Base-by-base conservation (phyloP, 495 filamentous ascomycete genomes). In the Xylaria curta region DNA sequence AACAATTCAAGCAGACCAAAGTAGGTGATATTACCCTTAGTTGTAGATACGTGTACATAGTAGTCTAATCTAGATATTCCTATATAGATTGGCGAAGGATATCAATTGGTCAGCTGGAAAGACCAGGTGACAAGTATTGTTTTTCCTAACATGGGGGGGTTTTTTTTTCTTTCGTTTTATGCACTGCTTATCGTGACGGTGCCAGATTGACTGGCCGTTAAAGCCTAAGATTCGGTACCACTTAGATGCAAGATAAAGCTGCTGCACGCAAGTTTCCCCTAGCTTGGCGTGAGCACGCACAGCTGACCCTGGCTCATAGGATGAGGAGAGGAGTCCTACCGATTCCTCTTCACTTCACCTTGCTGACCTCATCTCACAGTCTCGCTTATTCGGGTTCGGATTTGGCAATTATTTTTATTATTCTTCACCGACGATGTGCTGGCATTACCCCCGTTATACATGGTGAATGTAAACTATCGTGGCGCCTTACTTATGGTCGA, bases 381-480 rank as follows among this genome's bases (percentile, higher is more conserved):
- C 65, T 67, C 49, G 31, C 62, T 36, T 49, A 17, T 38, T 63
- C 62, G 62, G 15, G 9, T 65, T 56, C 24, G 63, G 28, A 31
- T 38, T 51, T 46, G 63, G 26, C 46, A 13, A 66, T 66, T 54
- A 56, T 33, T 67, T 67, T 6, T 56, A 51, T 67, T 56, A 36
- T 17, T 53, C 42, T 66, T 49, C 21, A 36, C 65, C 33, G 21
- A 44, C 19, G 49, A 8, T n/a, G 36, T 56, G 38, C 21, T 54
- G 47, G 49, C 65, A 42, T 44, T 56, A 33, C 38, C 42, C 51
- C 44, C 17, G 54, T 49, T 28, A 28, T 68, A 68, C 66, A 61
- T 69, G 54, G 66, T 69, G 38, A 47, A 69, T 60, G 66, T 69
- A 69, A 59, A 69, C 54, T 59, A 56, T 59, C 17, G 38, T 47